Percentiles rank a stretch among this genome's conserved stretches.
phyloP scores from a whole-genome alignment of 768 basidiomycete species.

The Podaxis sp. region DNA sequence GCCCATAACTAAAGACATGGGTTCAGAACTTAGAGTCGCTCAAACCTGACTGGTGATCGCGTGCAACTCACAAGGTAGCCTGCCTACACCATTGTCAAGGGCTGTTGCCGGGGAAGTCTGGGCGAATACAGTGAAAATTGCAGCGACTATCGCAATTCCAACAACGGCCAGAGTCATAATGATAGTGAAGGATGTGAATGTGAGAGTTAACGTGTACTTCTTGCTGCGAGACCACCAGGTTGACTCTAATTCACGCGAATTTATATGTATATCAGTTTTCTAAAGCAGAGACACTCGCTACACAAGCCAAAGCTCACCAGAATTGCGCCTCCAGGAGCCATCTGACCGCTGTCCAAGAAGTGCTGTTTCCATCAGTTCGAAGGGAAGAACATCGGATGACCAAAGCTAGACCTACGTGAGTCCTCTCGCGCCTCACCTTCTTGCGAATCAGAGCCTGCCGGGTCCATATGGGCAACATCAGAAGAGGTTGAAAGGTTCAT shows the following conservation, averaged over 20 bases:
- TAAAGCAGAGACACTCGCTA: not conserved
- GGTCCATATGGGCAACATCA: not conserved
- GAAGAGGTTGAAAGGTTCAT: not conserved
- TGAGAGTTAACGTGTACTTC: slow-evolving; percentile 16
- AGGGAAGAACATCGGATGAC: not conserved
- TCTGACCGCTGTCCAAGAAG: not conserved
- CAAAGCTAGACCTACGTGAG: slow-evolving; percentile 6
- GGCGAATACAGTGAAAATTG: not conserved
- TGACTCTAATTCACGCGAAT: not conserved
- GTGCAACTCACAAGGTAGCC: slow-evolving; percentile 2
- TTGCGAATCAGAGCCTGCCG: not conserved
- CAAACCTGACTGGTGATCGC: not conserved
- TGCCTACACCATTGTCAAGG: slow-evolving; percentile 8
- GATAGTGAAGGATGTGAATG: slow-evolving; percentile 19
- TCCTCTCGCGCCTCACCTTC: not conserved
- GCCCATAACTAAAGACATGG: slow-evolving; percentile 7
- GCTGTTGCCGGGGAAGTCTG: slow-evolving; percentile 1
- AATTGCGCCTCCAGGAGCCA: not conserved
- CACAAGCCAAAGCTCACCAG: not conserved
- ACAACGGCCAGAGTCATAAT: slow-evolving; percentile 16
- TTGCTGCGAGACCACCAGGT: not conserved
- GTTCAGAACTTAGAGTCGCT: not conserved
- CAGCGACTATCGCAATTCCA: slow-evolving; percentile 14
- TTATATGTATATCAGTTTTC: not conserved
- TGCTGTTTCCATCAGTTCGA: not conserved